A percentile compares a stretch with the other conserved stretches of the same genome.
These are phyloP conservation scores for Lasiodiplodia hormozganensis DNA, from an alignment of 2,329 filamentous ascomycete species.

Conservation along the genomic window DNA sequence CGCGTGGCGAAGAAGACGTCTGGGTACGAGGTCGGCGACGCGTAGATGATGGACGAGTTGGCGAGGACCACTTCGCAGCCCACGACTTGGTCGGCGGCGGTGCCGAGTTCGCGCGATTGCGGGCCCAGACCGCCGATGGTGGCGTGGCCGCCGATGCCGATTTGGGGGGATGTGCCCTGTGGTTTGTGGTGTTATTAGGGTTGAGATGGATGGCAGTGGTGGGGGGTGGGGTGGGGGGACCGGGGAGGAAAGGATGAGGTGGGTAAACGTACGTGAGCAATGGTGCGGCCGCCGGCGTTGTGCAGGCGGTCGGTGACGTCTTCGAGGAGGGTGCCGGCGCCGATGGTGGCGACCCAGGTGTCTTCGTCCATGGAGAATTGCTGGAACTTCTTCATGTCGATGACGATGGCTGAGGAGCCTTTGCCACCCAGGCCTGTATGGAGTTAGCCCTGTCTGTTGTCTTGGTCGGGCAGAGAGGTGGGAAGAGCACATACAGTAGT, in stretches of 20 bases:
- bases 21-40: conserved; percentile 43
- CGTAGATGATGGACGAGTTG: conserved; percentile 48
- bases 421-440: conserved; percentile 53
- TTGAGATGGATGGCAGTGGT: too few species aligned
- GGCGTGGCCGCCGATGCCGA: conserved; percentile 47
- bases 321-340: conserved; percentile 58
- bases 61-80: conserved; percentile 49
- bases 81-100: conserved; percentile 43
- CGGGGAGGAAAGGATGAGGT: neutral
- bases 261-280: conserved; percentile 54
- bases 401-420: conserved; percentile 54
- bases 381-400: conserved; percentile 59
- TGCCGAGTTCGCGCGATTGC: conserved; percentile 43
- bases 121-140: conserved; percentile 47
- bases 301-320: conserved; percentile 45
- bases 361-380: conserved; percentile 52
- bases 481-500: conserved; percentile 43
- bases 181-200: neutral
- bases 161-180: conserved; percentile 40
- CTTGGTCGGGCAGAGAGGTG: conserved; percentile 3
- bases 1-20: conserved; percentile 53
- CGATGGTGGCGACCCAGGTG: conserved; percentile 55
- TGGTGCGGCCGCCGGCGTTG: conserved; percentile 47
- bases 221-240: too few species aligned
- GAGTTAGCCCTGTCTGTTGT: neutral